phyloP scores from a whole-genome alignment of 2,329 filamentous ascomycete species.

The Ophiostoma tasmaniense region DNA sequence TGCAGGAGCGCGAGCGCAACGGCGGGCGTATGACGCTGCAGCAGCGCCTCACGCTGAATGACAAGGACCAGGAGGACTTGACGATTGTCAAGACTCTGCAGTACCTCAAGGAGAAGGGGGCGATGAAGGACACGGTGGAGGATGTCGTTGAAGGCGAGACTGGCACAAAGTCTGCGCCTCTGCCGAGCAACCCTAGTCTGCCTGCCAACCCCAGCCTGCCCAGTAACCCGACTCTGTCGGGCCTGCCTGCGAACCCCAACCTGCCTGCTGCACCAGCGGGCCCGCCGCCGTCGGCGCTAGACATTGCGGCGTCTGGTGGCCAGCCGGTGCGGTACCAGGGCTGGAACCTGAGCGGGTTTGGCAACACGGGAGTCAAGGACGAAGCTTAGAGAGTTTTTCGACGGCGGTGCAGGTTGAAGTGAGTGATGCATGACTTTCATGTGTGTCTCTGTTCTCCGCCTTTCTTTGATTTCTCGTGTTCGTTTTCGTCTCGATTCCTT shows the following conservation, averaged over 20 bases:
- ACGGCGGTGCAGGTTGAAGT: neutral
- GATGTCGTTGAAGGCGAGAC: no score
- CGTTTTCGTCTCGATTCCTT: no score
- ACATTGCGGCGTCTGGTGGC: neutral
- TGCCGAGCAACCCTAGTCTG: neutral
- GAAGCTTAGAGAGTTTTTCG: slow-evolving; percentile 23
- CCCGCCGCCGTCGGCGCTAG: neutral
- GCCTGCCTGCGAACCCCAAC: slow-evolving; percentile 4
- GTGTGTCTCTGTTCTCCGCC: no score
- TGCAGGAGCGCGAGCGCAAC: slow-evolving; percentile 56
- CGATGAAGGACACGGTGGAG: slow-evolving; percentile 32
- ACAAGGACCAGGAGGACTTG: slow-evolving; percentile 60
- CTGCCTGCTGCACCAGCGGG: slow-evolving; percentile 3
- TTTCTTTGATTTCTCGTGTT: neutral
- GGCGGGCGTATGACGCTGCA: slow-evolving; percentile 58
- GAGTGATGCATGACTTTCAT: no score
- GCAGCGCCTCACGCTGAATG: slow-evolving; percentile 57
- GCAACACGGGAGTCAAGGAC: slow-evolving; percentile 32
- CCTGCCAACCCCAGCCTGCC: neutral
- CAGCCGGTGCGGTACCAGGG: slow-evolving; percentile 30
- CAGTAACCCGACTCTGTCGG: neutral
- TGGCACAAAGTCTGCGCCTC: neutral
- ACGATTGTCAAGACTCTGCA: slow-evolving; percentile 58
- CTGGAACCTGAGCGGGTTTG: slow-evolving; percentile 35
- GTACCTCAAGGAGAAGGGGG: slow-evolving; percentile 53